Evolutionary conservation across 2,329 filamentous ascomycete species (phyloP), one percentile per base, ranked within the genome.

Genomic region (Pseudogymnoascus sp.): DNA sequence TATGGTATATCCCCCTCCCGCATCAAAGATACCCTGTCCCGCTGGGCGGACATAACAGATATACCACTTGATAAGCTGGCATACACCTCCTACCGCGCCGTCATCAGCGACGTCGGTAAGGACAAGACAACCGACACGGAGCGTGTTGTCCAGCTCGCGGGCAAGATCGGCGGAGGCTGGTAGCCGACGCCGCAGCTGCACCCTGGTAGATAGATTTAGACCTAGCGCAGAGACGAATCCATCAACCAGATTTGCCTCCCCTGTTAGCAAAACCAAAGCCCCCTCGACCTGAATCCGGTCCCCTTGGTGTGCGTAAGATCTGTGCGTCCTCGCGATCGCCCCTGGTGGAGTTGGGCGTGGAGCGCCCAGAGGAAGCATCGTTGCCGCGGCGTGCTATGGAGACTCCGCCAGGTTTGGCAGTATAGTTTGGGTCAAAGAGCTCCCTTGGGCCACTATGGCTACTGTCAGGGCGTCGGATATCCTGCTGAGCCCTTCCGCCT

Each of bases 91-190:
- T 99, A 91, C 78, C 86, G 94, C 66, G 88, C 92, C 75, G 93
- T 99, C 21, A 87, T 97, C 70, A 97, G 93, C 77, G 91, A 97
- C 73, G 91, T 99, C 45, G 94, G 94, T 60, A 96, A 94, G 77
- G 81, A 83, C 66, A 78, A 82, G 73, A 71, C 79, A 74, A 79
- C 81, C 64, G 89, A 92, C 72, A 88, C 90, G 45, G 89, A 95
- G 71, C 84, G 87, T 64, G 92, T 96, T 41, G 89, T 92, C 63
- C 91, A 94, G 71, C 80, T 99, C 71, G 93, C 93, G 55, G 88
- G 91, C 62, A 94, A 92, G 75, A 90, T 92, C 69, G 94, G 92
- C 61, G 94, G 94, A 61, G 94, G 94, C 23, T 99, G 94, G 94
- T 97, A 81, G 33, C 37, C 58, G 58, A 26, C 16, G 19, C 33